Conservation (phyloP, 768 basidiomycete species). For the Tubosaeta sp. region DNA sequence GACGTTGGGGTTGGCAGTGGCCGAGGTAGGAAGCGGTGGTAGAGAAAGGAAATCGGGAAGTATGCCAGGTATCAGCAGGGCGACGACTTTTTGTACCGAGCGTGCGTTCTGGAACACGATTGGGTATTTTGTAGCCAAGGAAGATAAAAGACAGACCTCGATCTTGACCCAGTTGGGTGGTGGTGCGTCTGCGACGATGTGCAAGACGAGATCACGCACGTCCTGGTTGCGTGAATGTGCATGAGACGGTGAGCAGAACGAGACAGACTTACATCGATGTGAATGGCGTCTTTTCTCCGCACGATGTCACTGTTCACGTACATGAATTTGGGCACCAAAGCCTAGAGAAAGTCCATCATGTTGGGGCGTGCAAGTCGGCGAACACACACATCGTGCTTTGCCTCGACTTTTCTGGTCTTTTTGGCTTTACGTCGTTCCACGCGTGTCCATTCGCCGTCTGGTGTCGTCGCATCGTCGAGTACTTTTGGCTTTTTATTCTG, state of each 20-base stretch:
- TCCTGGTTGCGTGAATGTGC: slow-evolving; percentile 49
- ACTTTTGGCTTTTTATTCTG: slow-evolving; percentile 41
- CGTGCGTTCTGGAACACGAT: slow-evolving; percentile 54
- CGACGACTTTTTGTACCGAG: slow-evolving; percentile 72
- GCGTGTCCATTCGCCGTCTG: slow-evolving; percentile 52
- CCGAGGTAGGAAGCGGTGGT: slow-evolving; percentile 65
- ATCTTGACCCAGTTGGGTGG: slow-evolving; percentile 84
- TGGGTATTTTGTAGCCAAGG: background rate
- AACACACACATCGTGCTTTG: slow-evolving; percentile 56
- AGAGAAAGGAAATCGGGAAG: slow-evolving; percentile 70
- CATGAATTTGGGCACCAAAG: slow-evolving; percentile 62
- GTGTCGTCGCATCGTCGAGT: slow-evolving; percentile 26
- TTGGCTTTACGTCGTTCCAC: slow-evolving; percentile 71
- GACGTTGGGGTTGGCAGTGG: slow-evolving; percentile 53
- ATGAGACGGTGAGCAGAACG: background rate
- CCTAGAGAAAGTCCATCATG: slow-evolving; percentile 5
- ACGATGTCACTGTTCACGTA: slow-evolving; percentile 75
- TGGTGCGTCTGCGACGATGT: slow-evolving; percentile 78
- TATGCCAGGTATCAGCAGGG: slow-evolving; percentile 83
- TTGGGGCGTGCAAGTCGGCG: background rate
- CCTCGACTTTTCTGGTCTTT: slow-evolving; percentile 56
- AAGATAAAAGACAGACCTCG: slow-evolving; percentile 47
- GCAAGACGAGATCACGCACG: slow-evolving; percentile 79
- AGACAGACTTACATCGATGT: slow-evolving; percentile 63
- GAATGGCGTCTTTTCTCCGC: slow-evolving; percentile 67